These are phyloP conservation scores for Mikania micrantha DNA, from an alignment of 129 eudicot genomes.

Conservation along the genomic window DNA sequence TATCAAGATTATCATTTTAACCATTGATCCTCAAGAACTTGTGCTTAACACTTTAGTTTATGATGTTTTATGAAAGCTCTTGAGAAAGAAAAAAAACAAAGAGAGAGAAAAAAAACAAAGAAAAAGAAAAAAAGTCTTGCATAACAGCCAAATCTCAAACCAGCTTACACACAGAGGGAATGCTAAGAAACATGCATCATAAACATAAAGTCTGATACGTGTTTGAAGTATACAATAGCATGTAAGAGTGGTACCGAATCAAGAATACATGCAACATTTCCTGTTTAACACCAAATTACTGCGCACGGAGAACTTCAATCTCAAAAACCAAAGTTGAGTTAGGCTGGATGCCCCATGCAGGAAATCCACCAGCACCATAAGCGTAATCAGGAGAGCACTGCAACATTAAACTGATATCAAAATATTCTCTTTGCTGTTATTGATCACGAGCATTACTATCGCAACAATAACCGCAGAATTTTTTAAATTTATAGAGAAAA, in stretches of 20 bases:
- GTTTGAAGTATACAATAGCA: background rate
- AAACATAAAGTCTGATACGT: background rate
- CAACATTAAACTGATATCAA: too few species aligned
- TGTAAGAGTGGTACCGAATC: background rate
- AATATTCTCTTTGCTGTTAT: too few species aligned
- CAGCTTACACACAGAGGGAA: background rate
- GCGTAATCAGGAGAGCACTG: conserved; percentile 99
- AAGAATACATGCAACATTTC: background rate
- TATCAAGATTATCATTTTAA: too few species aligned
- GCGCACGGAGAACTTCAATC: conserved; percentile 71
- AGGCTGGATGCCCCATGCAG: conserved; percentile 92
- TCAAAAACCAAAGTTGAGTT: conserved; percentile 80
- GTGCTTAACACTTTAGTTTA: too few species aligned
- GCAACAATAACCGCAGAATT: background rate
- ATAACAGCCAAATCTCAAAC: conserved; percentile 7
- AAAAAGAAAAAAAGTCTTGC: too few species aligned
- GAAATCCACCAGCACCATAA: conserved; percentile 78
- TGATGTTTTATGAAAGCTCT: too few species aligned
- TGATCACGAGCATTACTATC: too few species aligned
- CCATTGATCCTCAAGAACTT: too few species aligned
- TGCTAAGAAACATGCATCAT: background rate
- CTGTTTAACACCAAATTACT: too few species aligned
- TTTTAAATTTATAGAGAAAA: background rate
- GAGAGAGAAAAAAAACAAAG: too few species aligned
- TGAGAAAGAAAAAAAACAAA: too few species aligned